Conservation (phyloP, 176 grass and related monocot species). For the Triticum dicoccoides region DNA sequence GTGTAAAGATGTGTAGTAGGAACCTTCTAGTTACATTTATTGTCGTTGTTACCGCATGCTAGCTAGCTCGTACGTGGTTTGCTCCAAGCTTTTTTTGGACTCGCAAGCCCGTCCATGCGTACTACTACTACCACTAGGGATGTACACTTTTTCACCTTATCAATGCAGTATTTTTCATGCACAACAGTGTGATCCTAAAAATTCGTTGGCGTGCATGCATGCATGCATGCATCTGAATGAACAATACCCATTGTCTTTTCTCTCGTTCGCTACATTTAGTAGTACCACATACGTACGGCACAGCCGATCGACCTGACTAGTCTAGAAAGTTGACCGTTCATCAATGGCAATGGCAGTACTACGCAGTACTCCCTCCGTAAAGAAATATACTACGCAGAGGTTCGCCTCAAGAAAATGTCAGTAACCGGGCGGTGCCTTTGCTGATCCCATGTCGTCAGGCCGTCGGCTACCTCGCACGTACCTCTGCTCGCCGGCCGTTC, state of each 20-base stretch:
- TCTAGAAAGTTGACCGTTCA: conserved; percentile 30
- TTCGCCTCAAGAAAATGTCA: background rate
- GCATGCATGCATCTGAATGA: conserved; percentile 10
- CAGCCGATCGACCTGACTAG: conserved; percentile 25
- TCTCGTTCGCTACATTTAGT: background rate
- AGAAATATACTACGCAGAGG: too few species aligned
- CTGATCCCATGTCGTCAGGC: conserved; percentile 2
- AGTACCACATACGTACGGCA: background rate
- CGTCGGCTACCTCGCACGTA: background rate
- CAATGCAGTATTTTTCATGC: background rate
- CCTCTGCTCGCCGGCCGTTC: background rate
- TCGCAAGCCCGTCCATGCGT: conserved; percentile 31
- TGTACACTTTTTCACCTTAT: conserved; percentile 19
- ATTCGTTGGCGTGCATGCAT: background rate
- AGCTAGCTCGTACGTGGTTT: conserved; percentile 34
- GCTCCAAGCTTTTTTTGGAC: conserved; percentile 57
- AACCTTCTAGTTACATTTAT: conserved; percentile 12
- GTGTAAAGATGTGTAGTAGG: conserved; percentile 35
- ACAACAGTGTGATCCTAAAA: background rate
- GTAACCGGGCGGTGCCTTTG: conserved; percentile 4
- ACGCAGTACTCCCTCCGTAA: too few species aligned
- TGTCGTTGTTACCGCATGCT: conserved; percentile 31
- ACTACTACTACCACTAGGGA: background rate
- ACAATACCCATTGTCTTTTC: background rate
- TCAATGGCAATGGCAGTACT: background rate